Evolutionary conservation across 495 filamentous ascomycete species (phyloP), one percentile per base, ranked within the genome.

Genomic region (Hypoxylon lenormandii): DNA sequence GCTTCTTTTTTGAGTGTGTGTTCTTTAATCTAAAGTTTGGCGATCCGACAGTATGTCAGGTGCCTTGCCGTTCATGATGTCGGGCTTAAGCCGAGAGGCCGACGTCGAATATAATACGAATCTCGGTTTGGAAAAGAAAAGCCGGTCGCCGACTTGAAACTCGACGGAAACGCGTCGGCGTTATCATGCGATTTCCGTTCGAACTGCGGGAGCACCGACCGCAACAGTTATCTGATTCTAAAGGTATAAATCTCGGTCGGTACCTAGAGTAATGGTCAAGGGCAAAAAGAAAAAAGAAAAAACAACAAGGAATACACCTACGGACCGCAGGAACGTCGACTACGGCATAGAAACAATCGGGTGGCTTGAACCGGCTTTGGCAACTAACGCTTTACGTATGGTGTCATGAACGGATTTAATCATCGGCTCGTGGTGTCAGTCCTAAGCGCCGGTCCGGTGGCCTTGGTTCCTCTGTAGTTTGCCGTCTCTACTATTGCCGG

Each of bases 401-500:
- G 33, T 18, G 19, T 48, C 38, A 47, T 60, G 22, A 38, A 23
- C 68, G 67, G 67, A 62, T 56, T 65, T 70, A 66, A 66, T 57
- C 37, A 48, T 57, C 56, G 51, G 50, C 55, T 48, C 13, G 12
- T 55, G 38, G 40, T 49, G 42, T 47, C 54, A 33, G 10, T 13
- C 4, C n/a, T 45, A 61, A 55, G 42, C 57, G 16, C 26, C 50
- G 64, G 30, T 4, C 40, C 56, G 48, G 54, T 15, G 7, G 42
- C 16, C 42, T 7, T 53, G 47, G 48, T 33, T n/a, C 40, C 10
- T 55, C n/a, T n/a, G n/a, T n/a, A 23, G 40, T 7, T 3, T 23
- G 60, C 33, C 43, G 33, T 54, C 40, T 40, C 3, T 57, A 15
- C 50, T 55, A 53, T 62, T 66, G 43, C 67, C 67, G 56, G 54